Evolutionary conservation across 1,139 yeast species (phyloP), one percentile per base, ranked within the genome.

Genomic region (Suhomyces panamericanus): DNA sequence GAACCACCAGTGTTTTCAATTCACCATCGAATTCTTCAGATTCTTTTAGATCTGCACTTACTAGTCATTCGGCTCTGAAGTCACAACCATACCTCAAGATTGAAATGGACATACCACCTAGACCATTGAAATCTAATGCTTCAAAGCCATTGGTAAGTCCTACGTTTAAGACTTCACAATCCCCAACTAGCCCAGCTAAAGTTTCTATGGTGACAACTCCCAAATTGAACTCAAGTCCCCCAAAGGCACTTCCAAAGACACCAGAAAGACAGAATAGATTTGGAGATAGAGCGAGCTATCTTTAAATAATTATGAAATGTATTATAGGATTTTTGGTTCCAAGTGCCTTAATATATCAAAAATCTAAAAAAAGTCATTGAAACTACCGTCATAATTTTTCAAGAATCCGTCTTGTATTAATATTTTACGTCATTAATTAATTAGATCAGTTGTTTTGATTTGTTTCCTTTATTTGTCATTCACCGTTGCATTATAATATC

Each of bases 201-300:
- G 28, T 26, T 20, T 14, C 28, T 20, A 20, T 13, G 12, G 13
- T 20, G 8, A 32, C n/a, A 10, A 28, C 30, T 2, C 30, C 30
- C 9, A 28, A 28, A 28, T 6, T 14, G 14, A 10, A 7, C 4
- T 12, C 29, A 22, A 38, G 32, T 28, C 32, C 27, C 7, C 13
- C 15, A 2, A 44, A 44, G 24, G 35, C 32, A 6, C 41, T 44
- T 15, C 48, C 48, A 2, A 27, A 31, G 15, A 33, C 52, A 12
- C 47, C 50, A 16, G 52, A 46, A 26, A 26, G 52, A 30, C 39
- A 49, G 29, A 47, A 46, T 35, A 24, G 52, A 17, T 50, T 45
- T 33, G 51, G 51, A 16, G 32, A 46, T 7, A 22, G 46, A 36
- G 12, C 39, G 4, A 13, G 2, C 9, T 29, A 36, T 15, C n/a